Evolutionary conservation across 2,329 filamentous ascomycete species (phyloP), one percentile per base, ranked within the genome.

Genomic region (Penicillium sp.): DNA sequence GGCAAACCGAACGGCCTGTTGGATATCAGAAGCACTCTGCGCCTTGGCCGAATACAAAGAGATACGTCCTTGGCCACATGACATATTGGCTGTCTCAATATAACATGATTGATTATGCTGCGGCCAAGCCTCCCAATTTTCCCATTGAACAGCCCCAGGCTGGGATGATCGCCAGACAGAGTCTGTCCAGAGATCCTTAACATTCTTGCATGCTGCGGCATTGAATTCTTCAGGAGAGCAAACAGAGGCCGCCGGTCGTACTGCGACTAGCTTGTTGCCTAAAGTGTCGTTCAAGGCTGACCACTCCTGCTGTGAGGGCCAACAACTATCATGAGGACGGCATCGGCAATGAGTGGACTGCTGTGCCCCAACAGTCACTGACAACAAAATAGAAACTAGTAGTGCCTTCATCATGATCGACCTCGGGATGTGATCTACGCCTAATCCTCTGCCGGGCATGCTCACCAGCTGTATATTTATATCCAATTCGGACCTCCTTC

Each of bases 51-150:
- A 75, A 59, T 73, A 75, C 11, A 71, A 57, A 5, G 75, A 71
- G 29, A 77, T 65, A 3, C 68, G 69, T 2, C 74, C 74, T 49
- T 75, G 73, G 2, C 55, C 58, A 27, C 73, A 75, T 2, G 64
- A 59, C 0, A 56, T 55, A 14, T 55, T 46, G 5, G 65, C 56
- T 2, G 58, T 65, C 31, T 69, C 71, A 15, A 75, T 62, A 47
- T 72, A 73, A 55, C 75, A 77, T 14, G 56, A 70, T 54, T 77
- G 62, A 47, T 74, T 65, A 1, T 57, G 62, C 31, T 68, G 66
- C 4, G 71, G 68, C 69, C 72, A 74, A 6, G 71, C 67, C 50
- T 76, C 75, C 68, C 74, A 77, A 57, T 74, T 77, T 43, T 68
- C 60, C 60, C 67, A 71, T 49, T 75, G 72, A 9, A 73, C 62